phyloP scores from a whole-genome alignment of 73 alveolate genomes.

The Symbiodinium pilosum region DNA sequence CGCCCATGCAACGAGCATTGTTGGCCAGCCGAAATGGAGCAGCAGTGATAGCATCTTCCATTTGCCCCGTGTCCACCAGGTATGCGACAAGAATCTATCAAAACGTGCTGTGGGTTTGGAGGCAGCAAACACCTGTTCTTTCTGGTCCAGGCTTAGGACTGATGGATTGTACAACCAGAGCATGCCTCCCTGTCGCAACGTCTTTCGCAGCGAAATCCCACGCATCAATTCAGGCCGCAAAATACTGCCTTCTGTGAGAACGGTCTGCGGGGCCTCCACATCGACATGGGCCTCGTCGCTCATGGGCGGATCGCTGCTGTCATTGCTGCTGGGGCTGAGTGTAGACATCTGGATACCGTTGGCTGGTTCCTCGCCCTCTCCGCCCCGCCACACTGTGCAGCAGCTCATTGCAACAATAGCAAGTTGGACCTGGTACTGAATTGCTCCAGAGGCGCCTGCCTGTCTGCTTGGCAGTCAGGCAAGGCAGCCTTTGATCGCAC shows the following conservation, averaged over 20 bases:
- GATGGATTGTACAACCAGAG: neutral
- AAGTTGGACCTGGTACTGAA: no score
- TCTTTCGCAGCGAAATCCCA: neutral
- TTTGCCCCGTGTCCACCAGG: neutral
- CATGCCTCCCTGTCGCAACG: neutral
- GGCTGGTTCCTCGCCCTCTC: no score
- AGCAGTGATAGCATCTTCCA: neutral
- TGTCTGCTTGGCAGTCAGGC: no score
- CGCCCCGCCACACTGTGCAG: no score
- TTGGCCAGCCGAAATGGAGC: neutral
- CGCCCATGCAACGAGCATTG: neutral
- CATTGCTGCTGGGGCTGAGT: no score
- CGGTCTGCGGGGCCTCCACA: neutral
- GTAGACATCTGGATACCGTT: no score
- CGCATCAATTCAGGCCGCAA: slow-evolving; percentile 1
- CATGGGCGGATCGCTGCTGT: no score
- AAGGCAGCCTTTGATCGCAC: no score
- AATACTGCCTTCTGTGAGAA: neutral
- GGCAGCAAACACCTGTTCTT: neutral
- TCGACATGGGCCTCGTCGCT: no score
- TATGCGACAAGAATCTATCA: neutral
- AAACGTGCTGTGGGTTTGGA: neutral
- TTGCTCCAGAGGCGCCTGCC: no score
- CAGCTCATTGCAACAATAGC: no score
- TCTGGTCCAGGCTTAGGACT: neutral